Evolutionary conservation across 805 yeast genomes (phyloP), one percentile per base, ranked within the genome.

Genomic region (Pichia paraexigua): DNA sequence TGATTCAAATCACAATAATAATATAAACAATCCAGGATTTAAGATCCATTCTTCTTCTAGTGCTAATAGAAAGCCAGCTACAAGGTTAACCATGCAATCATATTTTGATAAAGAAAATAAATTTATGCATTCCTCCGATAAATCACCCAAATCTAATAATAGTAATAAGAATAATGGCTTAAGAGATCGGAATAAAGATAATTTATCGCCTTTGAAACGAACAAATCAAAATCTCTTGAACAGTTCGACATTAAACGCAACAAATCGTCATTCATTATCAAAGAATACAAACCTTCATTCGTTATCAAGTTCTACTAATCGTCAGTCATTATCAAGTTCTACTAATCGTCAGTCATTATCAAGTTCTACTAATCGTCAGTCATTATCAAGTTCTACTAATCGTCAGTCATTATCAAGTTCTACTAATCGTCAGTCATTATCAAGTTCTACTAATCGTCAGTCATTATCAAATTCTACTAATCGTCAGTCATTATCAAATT

Each of bases 51-150:
- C 25, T 4, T 45, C 52, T 6, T 25, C 42, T 24, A 35, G 9
- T 20, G 11, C 18, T 17, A 15, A 22, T 18, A 17, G 21, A n/a
- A 41, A 17, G 22, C 28, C 13, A 20, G 20, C 47, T 3, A 10
- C 47, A 15, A 39, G 50, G 10, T 11, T 51, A 40, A 51, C 49
- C 13, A 51, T 51, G 53, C 53, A 51, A 27, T 47, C 50, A 22
- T 51, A 37, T 24, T 51, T 51, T n/a, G 50, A 51, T 21, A 51
- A 51, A 12, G 53, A 51, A 30, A 51, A 51, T 41, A 25, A 25
- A n/a, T 42, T 17, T 5, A 21, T 35, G 1, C 15, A 44, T 20
- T 30, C 41, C 17, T 32, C 45, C 12, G 21, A 28, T 28, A 15
- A n/a, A 13, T 43, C 45, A 1, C 27, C 45, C 0, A 43, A 43